Evolutionary conservation across 2,329 filamentous ascomycete genomes (phyloP).

Genomic region (Penicillium olsonii): DNA sequence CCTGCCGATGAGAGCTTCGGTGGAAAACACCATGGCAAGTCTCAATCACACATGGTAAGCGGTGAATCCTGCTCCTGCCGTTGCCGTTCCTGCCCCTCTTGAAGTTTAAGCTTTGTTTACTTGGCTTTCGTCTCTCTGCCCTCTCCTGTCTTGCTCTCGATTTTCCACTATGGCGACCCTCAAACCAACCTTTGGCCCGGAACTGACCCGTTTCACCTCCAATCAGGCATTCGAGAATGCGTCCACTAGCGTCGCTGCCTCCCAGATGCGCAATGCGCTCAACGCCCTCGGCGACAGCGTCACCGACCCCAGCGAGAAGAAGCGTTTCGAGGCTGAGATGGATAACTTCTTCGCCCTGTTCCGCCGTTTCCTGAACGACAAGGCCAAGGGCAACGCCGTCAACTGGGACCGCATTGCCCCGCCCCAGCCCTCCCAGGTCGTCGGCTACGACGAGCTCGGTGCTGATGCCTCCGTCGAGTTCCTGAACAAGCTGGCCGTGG

Average conservation of each 20-base stretch:
- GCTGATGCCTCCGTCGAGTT: constrained; percentile 90
- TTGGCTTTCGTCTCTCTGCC: neutral
- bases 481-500: constrained; percentile 94
- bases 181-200: neutral
- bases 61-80: constrained; percentile 1
- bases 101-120: no score
- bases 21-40: constrained; percentile 56
- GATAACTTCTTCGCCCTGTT: constrained; percentile 99
- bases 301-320: constrained; percentile 69
- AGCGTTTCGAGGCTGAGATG: constrained; percentile 98
- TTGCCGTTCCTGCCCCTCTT: constrained; percentile 6
- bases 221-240: constrained; percentile 96
- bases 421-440: constrained; percentile 88
- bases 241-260: constrained; percentile 94
- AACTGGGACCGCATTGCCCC: constrained; percentile 97
- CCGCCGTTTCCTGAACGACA: constrained; percentile 97
- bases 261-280: constrained; percentile 97
- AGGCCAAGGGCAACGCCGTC: constrained; percentile 94
- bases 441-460: constrained; percentile 87
- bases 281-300: constrained; percentile 91
- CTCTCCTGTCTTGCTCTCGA: neutral
- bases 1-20: constrained; percentile 55
- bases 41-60: constrained; percentile 58
- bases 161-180: constrained; percentile 3
- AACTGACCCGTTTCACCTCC: constrained; percentile 11